Percentiles rank a stretch among this genome's conserved stretches.
phyloP scores from a whole-genome alignment of 345 rosid species.

The Trapa incisa region DNA sequence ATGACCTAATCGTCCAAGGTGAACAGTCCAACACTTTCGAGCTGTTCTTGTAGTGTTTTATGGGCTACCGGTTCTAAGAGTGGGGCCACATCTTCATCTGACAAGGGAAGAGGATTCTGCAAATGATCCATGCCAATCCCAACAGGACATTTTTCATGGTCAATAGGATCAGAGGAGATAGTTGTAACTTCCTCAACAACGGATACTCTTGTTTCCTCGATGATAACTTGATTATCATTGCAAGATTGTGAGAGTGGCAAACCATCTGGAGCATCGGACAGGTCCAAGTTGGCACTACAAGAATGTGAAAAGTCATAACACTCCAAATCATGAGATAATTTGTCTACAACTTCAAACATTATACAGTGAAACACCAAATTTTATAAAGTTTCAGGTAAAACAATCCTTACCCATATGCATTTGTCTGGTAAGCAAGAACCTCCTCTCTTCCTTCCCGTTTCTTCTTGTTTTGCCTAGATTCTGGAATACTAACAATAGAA shows the following conservation, averaged over 20 bases:
- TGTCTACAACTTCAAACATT: not conserved
- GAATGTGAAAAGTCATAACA: conserved; percentile 2
- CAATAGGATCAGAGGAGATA: conserved; percentile 10
- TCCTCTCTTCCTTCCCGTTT: conserved; percentile 34
- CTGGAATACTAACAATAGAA: conserved; percentile 14
- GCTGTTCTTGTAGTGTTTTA: conserved; percentile 1
- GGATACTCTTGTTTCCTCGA: conserved; percentile 21
- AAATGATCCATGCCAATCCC: not conserved
- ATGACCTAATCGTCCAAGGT: not conserved
- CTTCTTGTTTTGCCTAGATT: conserved; percentile 26
- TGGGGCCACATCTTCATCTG: not conserved
- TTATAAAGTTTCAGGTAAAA: conserved; percentile 3
- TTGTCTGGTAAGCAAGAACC: conserved; percentile 16
- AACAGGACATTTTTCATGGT: not conserved
- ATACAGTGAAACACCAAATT: not conserved
- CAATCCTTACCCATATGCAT: conserved; percentile 31
- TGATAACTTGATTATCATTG: conserved; percentile 18
- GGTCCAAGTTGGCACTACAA: conserved; percentile 25
- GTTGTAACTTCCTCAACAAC: conserved; percentile 33
- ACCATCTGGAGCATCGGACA: conserved; percentile 24
- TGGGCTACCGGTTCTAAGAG: not conserved
- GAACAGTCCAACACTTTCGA: conserved; percentile 1
- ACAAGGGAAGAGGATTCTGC: not conserved
- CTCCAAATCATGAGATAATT: not conserved
- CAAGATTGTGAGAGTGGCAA: conserved; percentile 24